Evolutionary conservation across 2,329 filamentous ascomycete genomes (phyloP), one percentile per base, ranked within the genome.

Genomic region (Botrytis fabae): DNA sequence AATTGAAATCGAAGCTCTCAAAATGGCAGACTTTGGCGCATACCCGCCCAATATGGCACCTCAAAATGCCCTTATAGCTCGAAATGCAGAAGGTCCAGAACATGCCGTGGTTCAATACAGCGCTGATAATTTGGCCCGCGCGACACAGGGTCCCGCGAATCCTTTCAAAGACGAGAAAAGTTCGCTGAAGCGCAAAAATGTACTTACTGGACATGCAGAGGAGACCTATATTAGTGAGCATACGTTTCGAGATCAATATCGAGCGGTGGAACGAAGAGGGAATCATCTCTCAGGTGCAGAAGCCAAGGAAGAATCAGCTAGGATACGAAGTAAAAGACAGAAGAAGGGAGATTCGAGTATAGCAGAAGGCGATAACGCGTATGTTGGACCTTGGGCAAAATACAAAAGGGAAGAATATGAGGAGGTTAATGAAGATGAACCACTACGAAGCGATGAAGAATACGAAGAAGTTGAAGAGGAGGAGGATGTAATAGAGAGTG

Each of bases 351-450:
- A 95, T 80, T 89, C 94, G 60, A 90, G 91, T 28, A 87, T 98
- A 57, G 92, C 95, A 0, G 95, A 97, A 79, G 96, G 96, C 0
- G 90, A 94, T 12, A 92, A 91, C 71, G 91, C 94, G 63, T 99
- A 99, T 82, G 88, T 97, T 54, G 97, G 97, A 0, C 97, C 96
- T 0, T 99, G 97, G 97, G 97, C 96, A 14, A 91, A 88, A 81
- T 97, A 97, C 80, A 87, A 87, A 78, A 86, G 90, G 75, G 85
- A 90, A 68, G 90, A 95, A 76, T 92, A 92, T 78, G 92, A 94
- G 76, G 88, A 92, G 73, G 90, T 93, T 28, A 90, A 89, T 74
- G 89, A 90, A n/a, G 92, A 90, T 62, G 93, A 92, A 75, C 90
- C 88, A 66, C 85, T 97, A 60, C 91, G 88, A 8, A 93, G 91